phyloP scores from a whole-genome alignment of 805 yeast species.

The Jamesozyma spencerorum region DNA sequence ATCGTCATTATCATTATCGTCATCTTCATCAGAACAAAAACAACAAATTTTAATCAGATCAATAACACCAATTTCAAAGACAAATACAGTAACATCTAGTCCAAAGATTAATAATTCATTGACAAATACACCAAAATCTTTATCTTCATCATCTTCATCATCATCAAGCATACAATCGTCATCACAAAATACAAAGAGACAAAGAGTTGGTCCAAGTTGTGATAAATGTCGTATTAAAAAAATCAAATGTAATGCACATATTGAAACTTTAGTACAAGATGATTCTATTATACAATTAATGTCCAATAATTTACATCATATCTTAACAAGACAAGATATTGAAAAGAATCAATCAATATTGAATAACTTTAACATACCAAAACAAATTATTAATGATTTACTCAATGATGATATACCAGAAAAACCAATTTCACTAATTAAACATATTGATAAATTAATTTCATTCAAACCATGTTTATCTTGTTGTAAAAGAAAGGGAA shows the following conservation, averaged over 20 bases:
- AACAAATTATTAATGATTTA: constrained; percentile 1
- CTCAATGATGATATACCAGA: not conserved
- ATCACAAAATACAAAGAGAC: constrained; percentile 32
- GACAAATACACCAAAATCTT: not conserved
- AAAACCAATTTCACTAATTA: constrained; percentile 9
- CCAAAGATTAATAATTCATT: too few species aligned
- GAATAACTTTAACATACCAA: constrained; percentile 1
- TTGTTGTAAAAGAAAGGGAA: constrained; percentile 30
- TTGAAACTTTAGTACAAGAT: constrained; percentile 33
- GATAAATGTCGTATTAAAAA: constrained; percentile 64
- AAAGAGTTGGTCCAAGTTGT: constrained; percentile 69
- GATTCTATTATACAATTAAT: constrained; percentile 13
- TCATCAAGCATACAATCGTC: too few species aligned
- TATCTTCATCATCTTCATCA: too few species aligned
- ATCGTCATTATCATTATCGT: too few species aligned
- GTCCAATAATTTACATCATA: constrained; percentile 17
- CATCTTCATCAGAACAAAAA: too few species aligned
- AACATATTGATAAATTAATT: constrained; percentile 31
- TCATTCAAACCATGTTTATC: constrained; percentile 49
- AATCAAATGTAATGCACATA: constrained; percentile 66
- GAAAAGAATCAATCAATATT: not conserved
- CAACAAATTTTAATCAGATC: too few species aligned
- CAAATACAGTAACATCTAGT: too few species aligned
- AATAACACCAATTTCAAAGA: too few species aligned
- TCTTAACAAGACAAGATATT: constrained; percentile 14